Conservation (phyloP, 352 stramenopile species). For the Pythium apleroticum region DNA sequence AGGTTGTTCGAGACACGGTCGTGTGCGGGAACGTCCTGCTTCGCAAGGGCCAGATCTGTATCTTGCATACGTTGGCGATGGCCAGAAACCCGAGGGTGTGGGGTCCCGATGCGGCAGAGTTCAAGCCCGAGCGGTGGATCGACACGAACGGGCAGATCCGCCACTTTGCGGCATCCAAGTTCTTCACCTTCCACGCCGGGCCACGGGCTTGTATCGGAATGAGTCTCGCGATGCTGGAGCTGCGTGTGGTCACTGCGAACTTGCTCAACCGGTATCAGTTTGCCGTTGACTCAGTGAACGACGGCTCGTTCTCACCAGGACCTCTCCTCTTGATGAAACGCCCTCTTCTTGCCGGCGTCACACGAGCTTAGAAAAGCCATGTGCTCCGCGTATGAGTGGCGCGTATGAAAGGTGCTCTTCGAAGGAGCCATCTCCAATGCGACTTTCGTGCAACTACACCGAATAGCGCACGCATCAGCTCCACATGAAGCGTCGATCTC, state of each 20-base stretch:
- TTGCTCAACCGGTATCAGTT: constrained; percentile 17
- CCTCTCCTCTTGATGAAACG: constrained; percentile 23
- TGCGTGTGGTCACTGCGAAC: constrained; percentile 30
- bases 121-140: constrained; percentile 66
- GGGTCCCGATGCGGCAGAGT: constrained; percentile 53
- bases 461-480: no score
- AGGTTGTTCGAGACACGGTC: constrained; percentile 55
- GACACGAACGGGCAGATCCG: constrained; percentile 21
- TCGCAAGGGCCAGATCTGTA: constrained; percentile 24
- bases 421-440: no score
- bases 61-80: constrained; percentile 36
- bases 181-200: constrained; percentile 36
- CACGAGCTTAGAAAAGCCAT: background rate
- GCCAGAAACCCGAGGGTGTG: constrained; percentile 35
- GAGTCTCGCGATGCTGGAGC: constrained; percentile 38
- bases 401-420: no score
- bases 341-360: constrained; percentile 11
- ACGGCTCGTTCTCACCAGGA: constrained; percentile 7
- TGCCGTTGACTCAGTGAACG: constrained; percentile 14
- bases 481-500: no score
- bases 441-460: no score
- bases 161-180: constrained; percentile 23
- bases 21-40: constrained; percentile 36
- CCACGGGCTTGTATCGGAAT: constrained; percentile 38
- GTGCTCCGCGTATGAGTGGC: no score